Conservation (phyloP, 1,284 basidiomycete species). For the Melampsora abietis-canadensis region DNA sequence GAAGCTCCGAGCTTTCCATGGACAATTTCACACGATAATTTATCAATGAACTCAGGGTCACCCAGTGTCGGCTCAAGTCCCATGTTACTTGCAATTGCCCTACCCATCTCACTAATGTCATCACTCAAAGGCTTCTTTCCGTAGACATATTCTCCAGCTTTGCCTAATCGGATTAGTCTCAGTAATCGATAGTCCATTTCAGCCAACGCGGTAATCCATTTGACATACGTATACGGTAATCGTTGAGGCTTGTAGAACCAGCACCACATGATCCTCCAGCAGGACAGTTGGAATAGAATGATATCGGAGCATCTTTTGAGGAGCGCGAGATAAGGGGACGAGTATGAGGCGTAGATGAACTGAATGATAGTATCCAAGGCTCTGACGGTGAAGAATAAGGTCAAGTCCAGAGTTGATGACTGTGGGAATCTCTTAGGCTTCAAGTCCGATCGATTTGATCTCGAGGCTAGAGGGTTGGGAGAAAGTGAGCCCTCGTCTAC, state of each 20-base stretch:
- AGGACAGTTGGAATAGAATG: constrained; percentile 46
- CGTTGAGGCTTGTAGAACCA: constrained; percentile 52
- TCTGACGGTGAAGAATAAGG: constrained; percentile 54
- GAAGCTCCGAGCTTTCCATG: constrained; percentile 52
- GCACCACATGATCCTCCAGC: constrained; percentile 49
- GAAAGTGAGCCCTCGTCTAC: neutral
- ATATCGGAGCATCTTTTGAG: constrained; percentile 46
- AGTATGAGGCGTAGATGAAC: constrained; percentile 44
- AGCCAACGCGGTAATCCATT: constrained; percentile 53
- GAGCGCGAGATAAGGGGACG: constrained; percentile 33
- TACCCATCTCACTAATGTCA: constrained; percentile 43
- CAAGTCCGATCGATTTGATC: neutral
- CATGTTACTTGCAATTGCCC: constrained; percentile 42
- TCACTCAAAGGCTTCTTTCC: constrained; percentile 46
- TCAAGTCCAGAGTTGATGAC: constrained; percentile 54
- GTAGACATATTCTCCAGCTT: constrained; percentile 51
- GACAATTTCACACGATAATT: constrained; percentile 54
- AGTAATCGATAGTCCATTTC: constrained; percentile 54
- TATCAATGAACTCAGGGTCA: constrained; percentile 46
- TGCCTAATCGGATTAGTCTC: constrained; percentile 49
- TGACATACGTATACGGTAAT: constrained; percentile 51
- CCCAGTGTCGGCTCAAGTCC: constrained; percentile 31
- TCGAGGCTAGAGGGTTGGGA: neutral
- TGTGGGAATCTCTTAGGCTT: constrained; percentile 5
- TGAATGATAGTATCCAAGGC: constrained; percentile 52